Base-by-base conservation (phyloP, 371 early-diverging fungal species). In the Lichtheimia ramosa region DNA sequence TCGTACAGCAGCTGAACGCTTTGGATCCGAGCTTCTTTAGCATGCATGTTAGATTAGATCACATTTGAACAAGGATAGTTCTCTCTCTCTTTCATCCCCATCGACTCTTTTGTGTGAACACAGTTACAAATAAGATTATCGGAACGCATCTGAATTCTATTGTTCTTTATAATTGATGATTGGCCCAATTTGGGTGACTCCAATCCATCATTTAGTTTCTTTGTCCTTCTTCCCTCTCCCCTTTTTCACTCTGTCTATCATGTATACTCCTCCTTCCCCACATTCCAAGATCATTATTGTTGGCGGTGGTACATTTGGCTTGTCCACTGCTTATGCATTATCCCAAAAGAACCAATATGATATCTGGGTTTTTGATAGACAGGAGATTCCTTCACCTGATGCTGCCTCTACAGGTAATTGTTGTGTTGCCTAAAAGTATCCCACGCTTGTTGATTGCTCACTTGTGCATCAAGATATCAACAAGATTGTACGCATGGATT, bases 301-400 rank as follows among this genome's bases (percentile, higher is more conserved):
- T 15, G 83, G 83, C n/a, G 80, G 72, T 15, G 82, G 83, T 2
- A 66, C 69, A 7, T 83, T 80, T 71, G 82, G 83, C 27, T 58
- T 83, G 14, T 78, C 79, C 16, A 77, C 82, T 8, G 81, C 80
- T 1, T 61, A 77, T 49, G 66, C 80, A 23, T 64, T 83, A 43
- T 57, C 73, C 16, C 42, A 53, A 13, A 65, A 65, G 15, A 62
- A 63, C 43, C 66, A 69, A 16, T 69, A 74, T 39, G 48, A 69
- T 6, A 63, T 83, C 16, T 65, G 56, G 39, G 78, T 83, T 0
- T 74, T 70, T 63, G 83, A 83, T 43, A 69, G 80, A 13, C 63
- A 64, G 21, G 10, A 41, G 3, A 71, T 81, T 53, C 83, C 83
- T 55, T 69, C 69, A 13, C 52, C 62, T 10, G 83, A 81, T 58